These are phyloP conservation scores for Lactifluus piperatus DNA, from an alignment of 768 basidiomycete genomes.

Conservation along the genomic window DNA sequence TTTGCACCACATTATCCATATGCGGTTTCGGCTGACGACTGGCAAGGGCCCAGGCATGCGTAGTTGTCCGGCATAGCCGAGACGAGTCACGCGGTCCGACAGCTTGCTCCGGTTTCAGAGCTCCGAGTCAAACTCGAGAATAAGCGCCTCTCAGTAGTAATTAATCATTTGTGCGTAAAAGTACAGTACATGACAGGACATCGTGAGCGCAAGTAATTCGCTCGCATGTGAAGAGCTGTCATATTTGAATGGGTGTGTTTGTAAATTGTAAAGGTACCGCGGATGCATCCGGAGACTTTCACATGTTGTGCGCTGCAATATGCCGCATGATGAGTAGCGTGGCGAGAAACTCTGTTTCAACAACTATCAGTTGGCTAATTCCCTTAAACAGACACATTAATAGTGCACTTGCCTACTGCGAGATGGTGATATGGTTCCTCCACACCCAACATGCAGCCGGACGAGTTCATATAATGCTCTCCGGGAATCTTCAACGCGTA, in stretches of 20 bases:
- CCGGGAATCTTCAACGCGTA: conserved; percentile 49
- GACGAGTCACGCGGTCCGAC: not conserved
- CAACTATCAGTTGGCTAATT: not conserved
- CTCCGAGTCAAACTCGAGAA: not conserved
- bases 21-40: not conserved
- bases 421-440: conserved; percentile 51
- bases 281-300: not conserved
- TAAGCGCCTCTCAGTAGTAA: not conserved
- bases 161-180: not conserved
- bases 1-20: not conserved
- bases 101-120: not conserved
- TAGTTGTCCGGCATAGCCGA: not conserved
- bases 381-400: not conserved
- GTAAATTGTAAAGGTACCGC: not conserved
- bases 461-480: conserved; percentile 46
- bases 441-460: conserved; percentile 54
- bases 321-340: conserved; percentile 58
- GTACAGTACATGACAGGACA: not conserved
- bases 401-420: conserved; percentile 39
- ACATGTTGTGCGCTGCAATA: conserved; percentile 41
- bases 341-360: conserved; percentile 45
- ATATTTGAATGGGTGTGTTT: too few species aligned
- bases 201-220: not conserved
- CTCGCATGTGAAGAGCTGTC: not conserved
- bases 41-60: not conserved